These are phyloP conservation scores for Coniella lustricola DNA, from an alignment of 2,329 filamentous ascomycete species.

Conservation along the genomic window DNA sequence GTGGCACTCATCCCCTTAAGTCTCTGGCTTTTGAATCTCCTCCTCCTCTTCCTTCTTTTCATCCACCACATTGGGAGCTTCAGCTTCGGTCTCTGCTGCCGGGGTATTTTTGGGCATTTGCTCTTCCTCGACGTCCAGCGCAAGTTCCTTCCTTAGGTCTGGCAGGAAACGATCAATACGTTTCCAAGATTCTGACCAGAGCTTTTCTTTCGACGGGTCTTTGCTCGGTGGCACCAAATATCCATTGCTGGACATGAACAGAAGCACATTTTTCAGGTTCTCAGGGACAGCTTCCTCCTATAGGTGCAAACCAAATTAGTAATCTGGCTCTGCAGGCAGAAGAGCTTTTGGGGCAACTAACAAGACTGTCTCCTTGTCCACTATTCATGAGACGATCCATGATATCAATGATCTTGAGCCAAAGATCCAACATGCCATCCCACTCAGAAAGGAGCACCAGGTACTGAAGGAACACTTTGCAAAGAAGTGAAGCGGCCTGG, in stretches of 20 bases:
- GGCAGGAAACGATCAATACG: constrained; percentile 59
- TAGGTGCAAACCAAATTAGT: constrained; percentile 13
- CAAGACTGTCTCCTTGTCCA: constrained; percentile 81
- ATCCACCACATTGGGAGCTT: no score
- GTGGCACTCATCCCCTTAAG: constrained; percentile 2
- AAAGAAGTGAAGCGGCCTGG: constrained; percentile 82
- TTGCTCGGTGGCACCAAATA: constrained; percentile 67
- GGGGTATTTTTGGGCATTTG: constrained; percentile 1
- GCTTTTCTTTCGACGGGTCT: constrained; percentile 46
- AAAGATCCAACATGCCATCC: constrained; percentile 85
- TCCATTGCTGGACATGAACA: constrained; percentile 89
- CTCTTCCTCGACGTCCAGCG: constrained; percentile 38
- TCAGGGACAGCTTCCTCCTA: constrained; percentile 93
- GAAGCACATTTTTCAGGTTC: constrained; percentile 88
- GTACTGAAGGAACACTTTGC: constrained; percentile 94
- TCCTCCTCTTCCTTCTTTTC: constrained; percentile 8
- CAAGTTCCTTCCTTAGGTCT: constrained; percentile 50
- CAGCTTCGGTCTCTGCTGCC: constrained; percentile 1
- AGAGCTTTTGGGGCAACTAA: constrained; percentile 40
- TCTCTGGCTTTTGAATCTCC: constrained; percentile 1
- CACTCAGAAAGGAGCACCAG: constrained; percentile 76
- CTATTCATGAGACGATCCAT: constrained; percentile 96
- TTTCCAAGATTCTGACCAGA: constrained; percentile 60
- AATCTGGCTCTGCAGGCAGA: constrained; percentile 4
- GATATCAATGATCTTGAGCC: constrained; percentile 85